These are phyloP conservation scores for Colletotrichum falcatum DNA, from an alignment of 2,329 filamentous ascomycete species.

Conservation along the genomic window DNA sequence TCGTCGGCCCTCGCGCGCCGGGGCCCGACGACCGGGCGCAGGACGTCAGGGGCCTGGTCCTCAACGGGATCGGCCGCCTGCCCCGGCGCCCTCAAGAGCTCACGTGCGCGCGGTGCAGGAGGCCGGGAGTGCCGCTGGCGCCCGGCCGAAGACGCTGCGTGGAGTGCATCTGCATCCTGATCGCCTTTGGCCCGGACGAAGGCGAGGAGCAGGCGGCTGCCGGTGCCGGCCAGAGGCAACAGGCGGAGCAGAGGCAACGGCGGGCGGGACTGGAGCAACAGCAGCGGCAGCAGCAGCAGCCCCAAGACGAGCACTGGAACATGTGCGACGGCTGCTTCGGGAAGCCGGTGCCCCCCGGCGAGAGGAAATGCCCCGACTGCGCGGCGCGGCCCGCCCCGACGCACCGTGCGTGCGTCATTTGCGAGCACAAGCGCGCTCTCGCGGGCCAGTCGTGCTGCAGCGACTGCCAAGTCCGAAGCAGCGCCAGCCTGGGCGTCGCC, in stretches of 20 bases:
- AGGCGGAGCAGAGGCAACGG: background rate
- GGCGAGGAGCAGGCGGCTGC: background rate
- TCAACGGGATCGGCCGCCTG: background rate
- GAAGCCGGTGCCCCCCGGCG: background rate
- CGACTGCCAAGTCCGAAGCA: background rate
- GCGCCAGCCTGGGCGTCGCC: background rate
- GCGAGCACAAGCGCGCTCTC: background rate
- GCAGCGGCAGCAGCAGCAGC: background rate
- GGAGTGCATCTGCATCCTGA: conserved; percentile 14
- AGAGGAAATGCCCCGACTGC: background rate
- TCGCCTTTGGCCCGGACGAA: conserved; percentile 11
- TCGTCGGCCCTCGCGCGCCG: background rate
- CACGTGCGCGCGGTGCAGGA: conserved; percentile 7
- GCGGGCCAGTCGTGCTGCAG: background rate
- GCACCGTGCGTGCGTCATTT: conserved; percentile 9
- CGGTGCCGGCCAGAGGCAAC: background rate
- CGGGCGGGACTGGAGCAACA: background rate
- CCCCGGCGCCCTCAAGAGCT: background rate
- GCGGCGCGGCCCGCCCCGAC: background rate
- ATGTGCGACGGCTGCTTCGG: background rate
- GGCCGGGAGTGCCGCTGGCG: background rate
- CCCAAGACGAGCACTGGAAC: background rate
- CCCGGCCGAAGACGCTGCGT: conserved; percentile 12
- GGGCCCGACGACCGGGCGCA: background rate
- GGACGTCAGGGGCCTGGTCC: background rate